A percentile compares a stretch with the other conserved stretches of the same genome.
phyloP scores from a whole-genome alignment of 1,139 yeast genomes.

The Hanseniaspora sp. region DNA sequence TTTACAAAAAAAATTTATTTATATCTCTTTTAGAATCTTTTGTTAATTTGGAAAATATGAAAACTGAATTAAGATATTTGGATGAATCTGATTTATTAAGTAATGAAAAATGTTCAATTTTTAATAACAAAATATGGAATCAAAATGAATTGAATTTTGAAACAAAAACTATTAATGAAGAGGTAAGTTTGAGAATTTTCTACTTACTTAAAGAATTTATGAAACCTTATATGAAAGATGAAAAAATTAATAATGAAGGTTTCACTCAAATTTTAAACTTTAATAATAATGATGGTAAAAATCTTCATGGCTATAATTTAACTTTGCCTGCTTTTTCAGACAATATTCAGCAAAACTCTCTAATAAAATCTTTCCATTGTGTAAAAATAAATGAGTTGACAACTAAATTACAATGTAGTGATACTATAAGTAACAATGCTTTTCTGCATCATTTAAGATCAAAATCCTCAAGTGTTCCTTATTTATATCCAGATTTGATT shows the following conservation, averaged over 20 bases:
- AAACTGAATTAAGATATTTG: neutral
- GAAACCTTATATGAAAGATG: slow-evolving; percentile 5
- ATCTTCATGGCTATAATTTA: neutral
- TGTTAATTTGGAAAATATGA: neutral
- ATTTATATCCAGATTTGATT: slow-evolving; percentile 8
- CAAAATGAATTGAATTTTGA: neutral
- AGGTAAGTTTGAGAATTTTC: slow-evolving; percentile 6
- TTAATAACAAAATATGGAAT: slow-evolving; percentile 9
- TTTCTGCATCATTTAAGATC: slow-evolving; percentile 9
- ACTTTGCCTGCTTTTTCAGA: slow-evolving; percentile 12
- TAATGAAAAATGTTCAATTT: neutral
- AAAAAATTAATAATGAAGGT: neutral
- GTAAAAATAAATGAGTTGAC: slow-evolving; percentile 6
- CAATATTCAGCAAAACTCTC: neutral
- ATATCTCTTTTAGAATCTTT: neutral
- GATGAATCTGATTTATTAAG: slow-evolving; percentile 4
- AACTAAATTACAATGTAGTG: slow-evolving; percentile 3
- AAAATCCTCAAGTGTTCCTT: slow-evolving; percentile 10
- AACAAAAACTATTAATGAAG: neutral
- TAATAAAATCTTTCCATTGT: slow-evolving; percentile 8
- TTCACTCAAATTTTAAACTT: slow-evolving; percentile 3
- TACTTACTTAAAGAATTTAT: neutral
- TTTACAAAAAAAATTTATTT: slow-evolving; percentile 7
- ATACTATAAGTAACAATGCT: slow-evolving; percentile 5
- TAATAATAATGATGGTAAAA: neutral